A percentile compares a stretch with the other conserved stretches of the same genome.
These are phyloP conservation scores for Amylostereum areolatum DNA, from an alignment of 1,284 basidiomycete genomes.

Conservation along the genomic window DNA sequence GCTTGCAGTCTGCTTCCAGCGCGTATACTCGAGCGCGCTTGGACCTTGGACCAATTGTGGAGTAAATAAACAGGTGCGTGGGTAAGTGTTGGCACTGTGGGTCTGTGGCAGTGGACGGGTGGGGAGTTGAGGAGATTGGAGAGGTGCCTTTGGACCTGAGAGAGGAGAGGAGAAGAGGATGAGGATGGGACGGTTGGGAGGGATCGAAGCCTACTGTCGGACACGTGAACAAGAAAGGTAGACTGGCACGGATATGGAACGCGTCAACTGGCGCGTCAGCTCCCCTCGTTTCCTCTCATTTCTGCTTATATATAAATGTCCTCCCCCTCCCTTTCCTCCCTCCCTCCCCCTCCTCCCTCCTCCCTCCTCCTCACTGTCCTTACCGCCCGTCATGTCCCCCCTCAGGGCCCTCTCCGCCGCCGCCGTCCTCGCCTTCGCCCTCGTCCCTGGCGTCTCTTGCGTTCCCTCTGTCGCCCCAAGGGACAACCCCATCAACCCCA, in stretches of 20 bases:
- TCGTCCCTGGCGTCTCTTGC: slow-evolving; percentile 12
- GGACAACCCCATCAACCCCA: slow-evolving; percentile 26
- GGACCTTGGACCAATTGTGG: too few relatives aligned
- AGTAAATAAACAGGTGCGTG: too few relatives aligned
- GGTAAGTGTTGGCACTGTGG: too few relatives aligned
- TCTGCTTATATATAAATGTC: slow-evolving; percentile 3
- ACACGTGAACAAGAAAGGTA: too few relatives aligned
- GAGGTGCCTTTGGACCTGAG: slow-evolving; percentile 37
- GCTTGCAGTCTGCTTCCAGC: too few relatives aligned
- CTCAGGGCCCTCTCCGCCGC: slow-evolving; percentile 11
- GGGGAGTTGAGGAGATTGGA: too few relatives aligned
- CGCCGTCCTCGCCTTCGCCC: slow-evolving; percentile 10
- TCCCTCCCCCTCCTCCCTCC: slow-evolving; percentile 3
- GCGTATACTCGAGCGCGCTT: too few relatives aligned
- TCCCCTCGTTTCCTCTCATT: slow-evolving; percentile 4
- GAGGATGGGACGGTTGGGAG: neutral
- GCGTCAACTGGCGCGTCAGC: too few relatives aligned
- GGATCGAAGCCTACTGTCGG: neutral
- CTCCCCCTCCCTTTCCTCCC: slow-evolving; percentile 3
- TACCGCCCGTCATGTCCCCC: slow-evolving; percentile 26
- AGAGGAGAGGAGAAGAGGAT: slow-evolving; percentile 16
- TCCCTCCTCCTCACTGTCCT: slow-evolving; percentile 1
- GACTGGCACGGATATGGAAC: too few relatives aligned
- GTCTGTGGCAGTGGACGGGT: too few relatives aligned
- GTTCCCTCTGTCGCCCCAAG: slow-evolving; percentile 11